Conservation (phyloP, 2,329 filamentous ascomycete genomes). For the Talaromyces sp. region DNA sequence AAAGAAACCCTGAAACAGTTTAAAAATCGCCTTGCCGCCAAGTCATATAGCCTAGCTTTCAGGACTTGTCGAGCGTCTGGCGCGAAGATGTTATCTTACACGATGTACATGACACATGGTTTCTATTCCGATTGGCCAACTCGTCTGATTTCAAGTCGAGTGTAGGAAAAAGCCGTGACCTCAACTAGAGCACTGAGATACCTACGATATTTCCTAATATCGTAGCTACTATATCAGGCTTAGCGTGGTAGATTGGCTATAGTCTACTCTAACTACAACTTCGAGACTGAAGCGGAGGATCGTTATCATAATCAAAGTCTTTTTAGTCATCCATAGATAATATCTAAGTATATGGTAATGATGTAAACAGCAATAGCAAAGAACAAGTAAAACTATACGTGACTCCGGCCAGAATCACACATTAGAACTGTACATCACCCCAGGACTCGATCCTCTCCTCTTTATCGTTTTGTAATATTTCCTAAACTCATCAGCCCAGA, state of each 20-base stretch:
- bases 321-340: background rate
- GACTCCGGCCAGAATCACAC: constrained; percentile 25
- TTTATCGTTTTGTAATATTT: constrained; percentile 56
- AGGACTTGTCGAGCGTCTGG: no score
- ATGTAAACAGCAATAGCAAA: background rate
- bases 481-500: constrained; percentile 87
- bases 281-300: no score
- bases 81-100: no score
- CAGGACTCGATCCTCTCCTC: constrained; percentile 28
- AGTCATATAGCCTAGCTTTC: background rate
- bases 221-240: background rate
- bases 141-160: no score
- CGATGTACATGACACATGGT: no score
- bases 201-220: background rate
- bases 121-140: no score
- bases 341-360: background rate
- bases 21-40: background rate
- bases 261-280: no score
- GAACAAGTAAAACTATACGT: background rate
- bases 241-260: no score
- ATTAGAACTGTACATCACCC: constrained; percentile 39
- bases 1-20: background rate
- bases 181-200: no score
- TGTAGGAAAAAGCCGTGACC: no score
- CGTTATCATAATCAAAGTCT: no score